Evolutionary conservation across 805 yeast species (phyloP).

Genomic region (Kuraishia borneana): DNA sequence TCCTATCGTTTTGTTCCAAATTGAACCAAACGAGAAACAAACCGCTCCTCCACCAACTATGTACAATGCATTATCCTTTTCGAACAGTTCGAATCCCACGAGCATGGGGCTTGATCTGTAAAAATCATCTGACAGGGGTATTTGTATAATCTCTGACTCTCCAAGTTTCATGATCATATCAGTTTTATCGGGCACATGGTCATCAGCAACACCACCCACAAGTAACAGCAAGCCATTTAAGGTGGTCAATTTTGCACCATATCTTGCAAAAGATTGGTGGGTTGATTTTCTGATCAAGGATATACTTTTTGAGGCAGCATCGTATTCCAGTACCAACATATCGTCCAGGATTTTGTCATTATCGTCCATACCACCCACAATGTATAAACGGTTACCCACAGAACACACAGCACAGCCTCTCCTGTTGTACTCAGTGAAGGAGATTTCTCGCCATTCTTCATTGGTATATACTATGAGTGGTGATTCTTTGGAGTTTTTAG

Average conservation of each 20-base stretch:
- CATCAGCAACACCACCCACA: slow-evolving; percentile 47
- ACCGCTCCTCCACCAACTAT: slow-evolving; percentile 67
- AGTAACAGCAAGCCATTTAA: slow-evolving; percentile 27
- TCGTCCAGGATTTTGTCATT: slow-evolving; percentile 7
- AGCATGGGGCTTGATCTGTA: slow-evolving; percentile 37
- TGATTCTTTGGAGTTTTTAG: slow-evolving; percentile 3
- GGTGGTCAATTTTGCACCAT: slow-evolving; percentile 32
- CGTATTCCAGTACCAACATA: neutral
- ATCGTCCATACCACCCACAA: slow-evolving; percentile 35
- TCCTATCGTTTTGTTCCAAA: slow-evolving; percentile 23
- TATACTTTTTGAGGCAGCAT: neutral
- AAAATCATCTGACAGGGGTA: slow-evolving; percentile 19
- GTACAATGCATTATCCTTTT: slow-evolving; percentile 8
- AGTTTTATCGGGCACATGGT: slow-evolving; percentile 17
- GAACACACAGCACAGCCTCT: slow-evolving; percentile 25
- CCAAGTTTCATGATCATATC: slow-evolving; percentile 23
- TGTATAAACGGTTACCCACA: slow-evolving; percentile 22
- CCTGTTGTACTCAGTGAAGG: slow-evolving; percentile 15
- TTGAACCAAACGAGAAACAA: slow-evolving; percentile 70
- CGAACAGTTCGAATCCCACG: slow-evolving; percentile 35
- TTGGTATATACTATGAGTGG: slow-evolving; percentile 13
- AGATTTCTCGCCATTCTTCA: neutral
- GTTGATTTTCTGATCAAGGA: neutral
- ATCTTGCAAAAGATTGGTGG: slow-evolving; percentile 19
- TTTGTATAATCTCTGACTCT: slow-evolving; percentile 7